phyloP scores from a whole-genome alignment of 306 rosid species.

The Astragalus membranaceus region DNA sequence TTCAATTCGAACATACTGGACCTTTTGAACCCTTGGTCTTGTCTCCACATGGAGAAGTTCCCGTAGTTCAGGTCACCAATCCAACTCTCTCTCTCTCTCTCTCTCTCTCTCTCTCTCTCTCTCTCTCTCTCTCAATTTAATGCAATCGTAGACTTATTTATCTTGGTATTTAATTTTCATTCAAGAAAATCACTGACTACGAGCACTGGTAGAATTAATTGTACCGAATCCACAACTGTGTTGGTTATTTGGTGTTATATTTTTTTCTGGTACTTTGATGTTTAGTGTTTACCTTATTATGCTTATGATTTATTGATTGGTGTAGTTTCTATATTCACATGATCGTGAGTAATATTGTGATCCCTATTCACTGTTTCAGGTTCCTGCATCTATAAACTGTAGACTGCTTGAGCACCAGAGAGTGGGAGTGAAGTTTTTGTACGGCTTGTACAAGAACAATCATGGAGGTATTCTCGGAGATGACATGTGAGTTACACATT shows the following conservation, averaged over 20 bases:
- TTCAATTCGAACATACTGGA: conserved; percentile 74
- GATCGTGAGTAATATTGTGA: not conserved
- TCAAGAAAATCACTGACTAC: not conserved
- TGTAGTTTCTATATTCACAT: not conserved
- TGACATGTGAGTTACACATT: conserved; percentile 65
- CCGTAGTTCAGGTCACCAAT: conserved; percentile 51
- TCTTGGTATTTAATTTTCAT: not conserved
- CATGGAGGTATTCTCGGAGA: conserved; percentile 98
- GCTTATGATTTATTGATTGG: not conserved
- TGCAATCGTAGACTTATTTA: not conserved
- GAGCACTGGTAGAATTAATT: not conserved
- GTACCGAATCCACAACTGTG: not conserved
- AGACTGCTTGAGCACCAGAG: conserved; percentile 91
- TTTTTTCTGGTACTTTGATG: not conserved
- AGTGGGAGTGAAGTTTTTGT: conserved; percentile 71
- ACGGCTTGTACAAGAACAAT: conserved; percentile 65
- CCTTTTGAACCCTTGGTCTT: conserved; percentile 61
- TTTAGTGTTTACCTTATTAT: not conserved
- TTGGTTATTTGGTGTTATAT: not conserved
- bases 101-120: too few relatives aligned
- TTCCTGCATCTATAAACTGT: conserved; percentile 87
- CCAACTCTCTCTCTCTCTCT: not conserved
- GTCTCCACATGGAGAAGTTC: conserved; percentile 48
- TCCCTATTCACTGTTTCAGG: conserved; percentile 40
- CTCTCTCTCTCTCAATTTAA: too few relatives aligned